Percentiles rank a stretch among this genome's conserved stretches.
Evolutionary conservation across 768 basidiomycete genomes (phyloP).

Genomic region (Terana coerulea): DNA sequence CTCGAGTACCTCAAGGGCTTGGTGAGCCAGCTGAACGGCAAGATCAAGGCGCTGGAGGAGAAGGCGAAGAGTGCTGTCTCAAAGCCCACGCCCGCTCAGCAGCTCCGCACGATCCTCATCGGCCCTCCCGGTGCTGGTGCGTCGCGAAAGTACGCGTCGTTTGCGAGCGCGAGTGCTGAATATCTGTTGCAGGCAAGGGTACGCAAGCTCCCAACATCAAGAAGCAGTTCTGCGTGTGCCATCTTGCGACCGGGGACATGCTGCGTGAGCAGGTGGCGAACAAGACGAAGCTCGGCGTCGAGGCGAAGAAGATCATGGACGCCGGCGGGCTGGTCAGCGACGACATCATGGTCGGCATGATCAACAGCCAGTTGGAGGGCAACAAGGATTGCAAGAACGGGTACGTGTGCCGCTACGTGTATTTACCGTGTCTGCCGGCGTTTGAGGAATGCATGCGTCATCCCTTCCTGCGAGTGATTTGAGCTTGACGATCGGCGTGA

Average conservation of each 20-base stretch:
- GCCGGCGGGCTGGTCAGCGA: constrained; percentile 92
- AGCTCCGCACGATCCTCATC: constrained; percentile 87
- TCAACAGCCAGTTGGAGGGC: constrained; percentile 90
- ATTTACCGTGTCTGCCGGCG: neutral
- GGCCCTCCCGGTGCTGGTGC: constrained; percentile 97
- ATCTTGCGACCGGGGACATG: constrained; percentile 99
- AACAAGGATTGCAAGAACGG: constrained; percentile 94
- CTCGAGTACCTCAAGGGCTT: constrained; percentile 94
- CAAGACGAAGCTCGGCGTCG: constrained; percentile 83
- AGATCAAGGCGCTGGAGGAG: constrained; percentile 77
- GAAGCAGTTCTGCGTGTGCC: constrained; percentile 93
- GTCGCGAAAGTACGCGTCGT: constrained; percentile 22
- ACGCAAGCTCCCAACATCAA: constrained; percentile 95
- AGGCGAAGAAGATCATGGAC: constrained; percentile 98
- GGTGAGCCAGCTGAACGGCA: constrained; percentile 85
- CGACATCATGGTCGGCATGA: constrained; percentile 97
- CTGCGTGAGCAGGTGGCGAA: constrained; percentile 87
- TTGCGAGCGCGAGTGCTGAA: neutral
- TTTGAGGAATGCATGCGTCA: neutral
- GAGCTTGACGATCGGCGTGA: neutral
- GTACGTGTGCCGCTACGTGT: constrained; percentile 47
- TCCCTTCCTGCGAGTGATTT: neutral
- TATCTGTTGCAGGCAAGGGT: constrained; percentile 74
- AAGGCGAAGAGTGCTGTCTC: constrained; percentile 48
- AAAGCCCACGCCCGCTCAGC: constrained; percentile 63